Evolutionary conservation across 2,329 filamentous ascomycete genomes (phyloP).

Genomic region (Alternaria arbusti): DNA sequence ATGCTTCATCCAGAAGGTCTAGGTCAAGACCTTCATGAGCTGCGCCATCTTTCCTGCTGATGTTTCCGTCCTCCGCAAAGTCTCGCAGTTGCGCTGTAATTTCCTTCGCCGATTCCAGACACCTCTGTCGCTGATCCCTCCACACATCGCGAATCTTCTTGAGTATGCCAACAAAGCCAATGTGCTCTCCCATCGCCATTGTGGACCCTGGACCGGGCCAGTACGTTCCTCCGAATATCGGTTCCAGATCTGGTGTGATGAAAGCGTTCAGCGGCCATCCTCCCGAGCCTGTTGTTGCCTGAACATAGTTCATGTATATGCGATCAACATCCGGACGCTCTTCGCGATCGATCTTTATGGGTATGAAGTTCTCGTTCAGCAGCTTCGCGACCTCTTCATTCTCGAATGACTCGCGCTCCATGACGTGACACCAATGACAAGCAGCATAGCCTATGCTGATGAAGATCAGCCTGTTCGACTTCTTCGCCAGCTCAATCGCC

Average conservation of each 20-base stretch:
- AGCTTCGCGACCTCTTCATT: conserved; percentile 80
- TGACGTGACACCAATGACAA: conserved; percentile 91
- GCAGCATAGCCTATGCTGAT: conserved; percentile 94
- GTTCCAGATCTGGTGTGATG: conserved; percentile 88
- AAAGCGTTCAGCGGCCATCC: conserved; percentile 99
- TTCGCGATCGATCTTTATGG: conserved; percentile 91
- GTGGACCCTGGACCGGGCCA: conserved; percentile 81
- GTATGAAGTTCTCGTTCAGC: conserved; percentile 86
- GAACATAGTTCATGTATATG: conserved; percentile 98
- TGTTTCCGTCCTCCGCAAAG: conserved; percentile 87
- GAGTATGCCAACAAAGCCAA: conserved; percentile 84
- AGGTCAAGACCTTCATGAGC: conserved; percentile 78
- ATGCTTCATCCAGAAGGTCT: conserved; percentile 90
- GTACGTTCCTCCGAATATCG: conserved; percentile 95
- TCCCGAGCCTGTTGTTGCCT: conserved; percentile 86
- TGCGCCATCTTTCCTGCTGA: conserved; percentile 54
- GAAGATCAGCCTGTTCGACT: conserved; percentile 87
- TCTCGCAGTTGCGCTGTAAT: conserved; percentile 81
- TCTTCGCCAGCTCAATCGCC: conserved; percentile 76
- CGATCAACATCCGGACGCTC: conserved; percentile 92
- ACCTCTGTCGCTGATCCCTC: conserved; percentile 82
- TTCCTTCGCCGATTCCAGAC: conserved; percentile 81
- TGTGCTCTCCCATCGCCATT: conserved; percentile 58
- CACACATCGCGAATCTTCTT: conserved; percentile 77
- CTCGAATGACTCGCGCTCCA: conserved; percentile 90